Percentiles rank a stretch among this genome's conserved stretches.
Conservation (phyloP, 192 early-diverging fungal genomes). For the Backusella macrospora region DNA sequence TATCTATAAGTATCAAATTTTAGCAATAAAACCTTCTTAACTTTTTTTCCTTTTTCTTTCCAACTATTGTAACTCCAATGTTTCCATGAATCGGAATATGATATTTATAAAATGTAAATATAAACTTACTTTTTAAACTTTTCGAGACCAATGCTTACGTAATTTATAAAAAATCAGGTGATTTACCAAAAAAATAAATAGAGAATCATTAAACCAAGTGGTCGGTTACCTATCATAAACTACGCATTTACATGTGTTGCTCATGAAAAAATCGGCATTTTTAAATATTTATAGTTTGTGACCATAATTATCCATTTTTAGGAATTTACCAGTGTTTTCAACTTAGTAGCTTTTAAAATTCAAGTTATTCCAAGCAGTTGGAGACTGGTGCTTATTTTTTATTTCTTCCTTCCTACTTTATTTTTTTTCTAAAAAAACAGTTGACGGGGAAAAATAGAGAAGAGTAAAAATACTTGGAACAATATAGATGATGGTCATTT, state of each 20-base stretch:
- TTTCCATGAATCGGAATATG: background rate
- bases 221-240: background rate
- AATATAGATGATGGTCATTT: background rate
- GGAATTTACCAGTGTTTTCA: constrained; percentile 9
- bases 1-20: background rate
- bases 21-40: background rate
- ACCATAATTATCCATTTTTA: background rate
- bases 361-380: background rate
- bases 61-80: background rate
- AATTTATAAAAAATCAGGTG: constrained; percentile 1
- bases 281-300: background rate
- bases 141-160: background rate
- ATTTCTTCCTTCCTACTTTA: background rate
- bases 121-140: background rate
- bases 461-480: background rate
- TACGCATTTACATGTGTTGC: constrained; percentile 3
- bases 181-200: constrained; percentile 1
- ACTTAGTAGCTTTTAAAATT: background rate
- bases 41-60: background rate
- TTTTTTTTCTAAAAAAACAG: background rate
- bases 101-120: background rate
- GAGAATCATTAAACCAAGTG: background rate
- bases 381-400: background rate
- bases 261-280: background rate
- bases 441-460: no score